phyloP scores from a whole-genome alignment of 331 rosid species.

The Acacia pycnantha region DNA sequence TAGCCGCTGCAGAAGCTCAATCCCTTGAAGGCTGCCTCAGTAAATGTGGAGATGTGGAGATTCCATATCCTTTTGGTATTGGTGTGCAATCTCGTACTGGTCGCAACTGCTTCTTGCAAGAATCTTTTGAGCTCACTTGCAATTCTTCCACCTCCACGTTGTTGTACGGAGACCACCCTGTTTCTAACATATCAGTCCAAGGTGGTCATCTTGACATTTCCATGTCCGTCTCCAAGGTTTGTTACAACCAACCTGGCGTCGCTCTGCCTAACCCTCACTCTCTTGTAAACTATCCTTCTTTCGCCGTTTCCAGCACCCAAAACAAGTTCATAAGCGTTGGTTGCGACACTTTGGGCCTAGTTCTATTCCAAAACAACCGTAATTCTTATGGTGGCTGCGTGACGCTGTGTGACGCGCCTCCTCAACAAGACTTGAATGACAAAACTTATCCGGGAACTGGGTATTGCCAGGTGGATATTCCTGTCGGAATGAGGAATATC shows the following conservation, averaged over 20 bases:
- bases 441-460: slow-evolving; percentile 27
- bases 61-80: slow-evolving; percentile 45
- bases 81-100: not conserved
- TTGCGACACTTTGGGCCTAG: slow-evolving; percentile 24
- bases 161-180: not conserved
- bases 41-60: slow-evolving; percentile 28
- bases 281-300: not conserved
- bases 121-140: not conserved
- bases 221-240: not conserved
- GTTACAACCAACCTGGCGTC: not conserved
- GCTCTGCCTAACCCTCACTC: accelerated
- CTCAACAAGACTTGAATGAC: not conserved
- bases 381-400: slow-evolving; percentile 17
- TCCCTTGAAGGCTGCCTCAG: slow-evolving; percentile 18
- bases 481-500: not conserved
- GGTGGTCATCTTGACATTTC: not conserved
- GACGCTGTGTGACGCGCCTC: not conserved
- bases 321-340: slow-evolving; percentile 38
- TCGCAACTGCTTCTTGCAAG: slow-evolving; percentile 25
- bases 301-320: slow-evolving; percentile 16
- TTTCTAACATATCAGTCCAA: not conserved
- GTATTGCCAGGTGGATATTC: slow-evolving; percentile 35
- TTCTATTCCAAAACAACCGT: not conserved
- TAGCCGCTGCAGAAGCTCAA: not conserved
- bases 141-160: not conserved